phyloP scores from a whole-genome alignment of 2,329 filamentous ascomycete genomes.

The Botrytis paeoniae region DNA sequence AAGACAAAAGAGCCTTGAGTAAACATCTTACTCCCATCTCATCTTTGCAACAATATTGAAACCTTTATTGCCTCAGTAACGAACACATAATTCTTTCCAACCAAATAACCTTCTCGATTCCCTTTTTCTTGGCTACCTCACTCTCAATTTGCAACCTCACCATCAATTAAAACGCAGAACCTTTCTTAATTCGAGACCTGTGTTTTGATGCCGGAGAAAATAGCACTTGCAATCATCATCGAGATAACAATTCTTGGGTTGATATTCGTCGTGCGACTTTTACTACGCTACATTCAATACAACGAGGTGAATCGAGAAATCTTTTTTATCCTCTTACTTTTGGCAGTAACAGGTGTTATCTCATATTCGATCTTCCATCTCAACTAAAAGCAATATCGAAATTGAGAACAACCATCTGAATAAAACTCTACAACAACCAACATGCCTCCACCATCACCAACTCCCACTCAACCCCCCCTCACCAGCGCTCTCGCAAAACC shows the following conservation, averaged over 20 bases:
- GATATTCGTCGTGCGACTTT: neutral
- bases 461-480: conserved; percentile 12
- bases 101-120: neutral
- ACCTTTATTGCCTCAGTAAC: neutral
- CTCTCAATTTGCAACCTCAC: neutral
- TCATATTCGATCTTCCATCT: neutral
- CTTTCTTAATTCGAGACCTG: too few species aligned
- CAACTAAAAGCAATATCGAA: neutral
- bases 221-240: conserved; percentile 2
- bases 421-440: neutral
- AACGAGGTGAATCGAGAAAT: neutral
- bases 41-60: neutral
- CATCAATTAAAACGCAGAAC: neutral
- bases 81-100: neutral
- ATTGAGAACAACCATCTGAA: neutral
- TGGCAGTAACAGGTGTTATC: neutral
- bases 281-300: neutral
- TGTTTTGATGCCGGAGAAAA: neutral
- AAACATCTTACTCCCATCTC: neutral
- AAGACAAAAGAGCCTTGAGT: neutral
- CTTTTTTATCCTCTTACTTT: neutral
- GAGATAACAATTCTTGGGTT: neutral
- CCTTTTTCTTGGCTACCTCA: neutral
- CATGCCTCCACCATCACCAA: neutral
- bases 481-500: neutral